Evolutionary conservation across 331 rosid genomes (phyloP).

Genomic region (Phaseolus coccineus): DNA sequence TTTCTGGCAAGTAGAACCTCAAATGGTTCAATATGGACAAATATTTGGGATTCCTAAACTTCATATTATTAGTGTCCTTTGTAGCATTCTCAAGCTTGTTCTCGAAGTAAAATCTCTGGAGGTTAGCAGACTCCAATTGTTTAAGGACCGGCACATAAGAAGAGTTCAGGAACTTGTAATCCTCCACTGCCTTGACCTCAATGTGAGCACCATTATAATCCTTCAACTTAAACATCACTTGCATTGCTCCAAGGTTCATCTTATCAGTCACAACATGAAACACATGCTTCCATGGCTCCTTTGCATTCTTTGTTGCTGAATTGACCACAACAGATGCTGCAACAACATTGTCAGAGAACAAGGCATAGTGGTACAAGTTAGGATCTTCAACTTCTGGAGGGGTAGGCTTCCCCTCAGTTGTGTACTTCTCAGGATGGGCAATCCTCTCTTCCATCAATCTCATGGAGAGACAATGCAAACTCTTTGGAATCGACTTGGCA

Average conservation of each 20-base stretch:
- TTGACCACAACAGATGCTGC: conserved; percentile 96
- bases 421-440: conserved; percentile 81
- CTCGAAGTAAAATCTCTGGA: conserved; percentile 88
- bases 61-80: conserved; percentile 91
- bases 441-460: conserved; percentile 94
- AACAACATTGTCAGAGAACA: conserved; percentile 87
- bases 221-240: conserved; percentile 92
- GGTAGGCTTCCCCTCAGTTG: conserved; percentile 72
- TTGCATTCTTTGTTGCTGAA: conserved; percentile 84
- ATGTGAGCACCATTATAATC: conserved; percentile 85
- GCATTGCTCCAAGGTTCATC: conserved; percentile 99
- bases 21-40: conserved; percentile 87
- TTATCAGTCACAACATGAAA: conserved; percentile 97
- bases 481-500: conserved; percentile 90
- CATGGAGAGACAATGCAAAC: conserved; percentile 93
- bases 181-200: conserved; percentile 96
- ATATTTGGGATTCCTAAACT: conserved; percentile 94
- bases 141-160: conserved; percentile 89
- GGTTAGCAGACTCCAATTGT: conserved; percentile 85
- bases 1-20: conserved; percentile 93
- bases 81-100: conserved; percentile 96
- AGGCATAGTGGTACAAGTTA: conserved; percentile 84
- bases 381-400: conserved; percentile 89
- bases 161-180: conserved; percentile 89
- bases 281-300: conserved; percentile 95